These are phyloP conservation scores for Fusarium verrucosum DNA, from an alignment of 2,329 filamentous ascomycete species.

Conservation along the genomic window DNA sequence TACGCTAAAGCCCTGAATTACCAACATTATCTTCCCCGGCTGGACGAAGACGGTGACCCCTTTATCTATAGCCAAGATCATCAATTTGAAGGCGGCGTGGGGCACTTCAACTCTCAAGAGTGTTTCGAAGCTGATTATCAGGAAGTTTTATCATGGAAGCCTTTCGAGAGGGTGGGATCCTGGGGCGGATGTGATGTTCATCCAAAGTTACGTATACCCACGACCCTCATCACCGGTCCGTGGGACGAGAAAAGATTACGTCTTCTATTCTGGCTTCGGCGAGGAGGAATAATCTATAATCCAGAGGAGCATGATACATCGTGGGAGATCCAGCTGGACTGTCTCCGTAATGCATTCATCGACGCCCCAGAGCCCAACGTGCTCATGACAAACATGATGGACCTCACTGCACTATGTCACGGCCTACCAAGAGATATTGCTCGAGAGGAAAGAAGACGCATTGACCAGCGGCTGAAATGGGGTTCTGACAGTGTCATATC, in stretches of 20 bases:
- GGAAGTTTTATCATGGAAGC: conserved; percentile 38
- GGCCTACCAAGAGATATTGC: conserved; percentile 46
- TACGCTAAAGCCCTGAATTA: conserved; percentile 50
- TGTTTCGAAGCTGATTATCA: conserved; percentile 53
- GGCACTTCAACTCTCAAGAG: conserved; percentile 47
- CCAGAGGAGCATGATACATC: conserved; percentile 44
- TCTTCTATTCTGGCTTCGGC: conserved; percentile 58
- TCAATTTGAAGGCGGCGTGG: conserved; percentile 37
- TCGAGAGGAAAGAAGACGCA: conserved; percentile 37
- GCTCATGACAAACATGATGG: conserved; percentile 47
- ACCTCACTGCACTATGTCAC: conserved; percentile 42
- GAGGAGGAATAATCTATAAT: conserved; percentile 48
- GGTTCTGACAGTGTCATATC: conserved; percentile 41
- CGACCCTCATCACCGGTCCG: conserved; percentile 53
- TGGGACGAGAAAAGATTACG: conserved; percentile 53
- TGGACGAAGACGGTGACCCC: conserved; percentile 13
- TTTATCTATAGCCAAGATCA: conserved; percentile 25
- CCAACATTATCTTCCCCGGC: conserved; percentile 45
- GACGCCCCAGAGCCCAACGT: conserved; percentile 42
- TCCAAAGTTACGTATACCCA: conserved; percentile 52
- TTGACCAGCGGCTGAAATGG: conserved; percentile 47
- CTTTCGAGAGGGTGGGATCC: conserved; percentile 27
- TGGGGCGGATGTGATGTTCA: conserved; percentile 52
- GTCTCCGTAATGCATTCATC: conserved; percentile 50
- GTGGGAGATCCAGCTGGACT: conserved; percentile 55